Evolutionary conservation across 1,284 basidiomycete genomes (phyloP).

Genomic region (Earliella scabrosa): DNA sequence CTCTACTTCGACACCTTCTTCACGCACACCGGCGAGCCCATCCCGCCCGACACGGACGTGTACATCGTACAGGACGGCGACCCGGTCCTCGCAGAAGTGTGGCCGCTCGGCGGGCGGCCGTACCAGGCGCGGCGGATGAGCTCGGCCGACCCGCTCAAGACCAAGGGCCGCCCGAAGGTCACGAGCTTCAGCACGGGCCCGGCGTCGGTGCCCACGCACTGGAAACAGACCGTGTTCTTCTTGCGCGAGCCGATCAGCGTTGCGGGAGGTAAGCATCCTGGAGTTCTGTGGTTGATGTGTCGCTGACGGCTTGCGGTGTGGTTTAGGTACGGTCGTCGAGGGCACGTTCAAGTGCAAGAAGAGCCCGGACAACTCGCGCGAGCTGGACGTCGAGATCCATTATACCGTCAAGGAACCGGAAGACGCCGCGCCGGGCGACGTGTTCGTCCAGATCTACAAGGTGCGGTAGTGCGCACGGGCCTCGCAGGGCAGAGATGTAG

Average conservation of each 20-base stretch:
- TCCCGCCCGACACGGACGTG: constrained; percentile 55
- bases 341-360: constrained; percentile 88
- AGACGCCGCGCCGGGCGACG: constrained; percentile 39
- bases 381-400: constrained; percentile 92
- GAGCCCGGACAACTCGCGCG: constrained; percentile 81
- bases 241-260: constrained; percentile 80
- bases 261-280: constrained; percentile 60
- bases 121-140: constrained; percentile 53
- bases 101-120: constrained; percentile 69
- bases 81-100: constrained; percentile 71
- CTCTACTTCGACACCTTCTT: constrained; percentile 98
- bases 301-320: background rate
- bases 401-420: constrained; percentile 58
- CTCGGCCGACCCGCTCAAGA: constrained; percentile 39
- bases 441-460: constrained; percentile 78
- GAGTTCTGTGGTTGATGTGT: too few species aligned
- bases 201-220: constrained; percentile 88
- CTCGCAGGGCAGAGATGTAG: too few species aligned
- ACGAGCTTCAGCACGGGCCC: constrained; percentile 95
- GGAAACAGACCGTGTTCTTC: constrained; percentile 96
- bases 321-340: constrained; percentile 71
- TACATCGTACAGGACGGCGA: constrained; percentile 60
- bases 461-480: constrained; percentile 56
- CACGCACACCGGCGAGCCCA: constrained; percentile 59
- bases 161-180: constrained; percentile 48